Conservation (phyloP, 2,329 filamentous ascomycete genomes). For the Pseudogymnoascus sp. region DNA sequence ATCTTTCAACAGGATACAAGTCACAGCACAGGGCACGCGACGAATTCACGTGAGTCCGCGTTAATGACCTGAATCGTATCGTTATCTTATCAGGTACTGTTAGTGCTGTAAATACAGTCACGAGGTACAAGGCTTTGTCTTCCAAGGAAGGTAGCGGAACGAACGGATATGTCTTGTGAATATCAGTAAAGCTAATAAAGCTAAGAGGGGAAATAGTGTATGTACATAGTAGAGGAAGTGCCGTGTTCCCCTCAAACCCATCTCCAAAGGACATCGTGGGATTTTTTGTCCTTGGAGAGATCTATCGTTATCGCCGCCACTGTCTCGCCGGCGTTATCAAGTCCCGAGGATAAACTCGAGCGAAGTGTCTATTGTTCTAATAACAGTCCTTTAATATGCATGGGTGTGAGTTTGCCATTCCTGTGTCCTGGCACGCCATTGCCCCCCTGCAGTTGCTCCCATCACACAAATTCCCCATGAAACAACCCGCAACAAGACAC, state of each 20-base stretch:
- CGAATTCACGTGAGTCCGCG: conserved; percentile 4
- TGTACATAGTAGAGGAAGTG: not conserved
- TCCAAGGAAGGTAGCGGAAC: not conserved
- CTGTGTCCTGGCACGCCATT: not conserved
- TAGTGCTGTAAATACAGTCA: not conserved
- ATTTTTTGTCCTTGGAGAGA: not conserved
- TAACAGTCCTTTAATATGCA: conserved; percentile 4
- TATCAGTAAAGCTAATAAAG: not conserved
- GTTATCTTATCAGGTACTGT: conserved; percentile 1
- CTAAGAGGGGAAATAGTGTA: not conserved
- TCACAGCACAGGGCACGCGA: not conserved
- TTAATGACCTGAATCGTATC: not conserved
- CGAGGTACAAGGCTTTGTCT: conserved; percentile 1
- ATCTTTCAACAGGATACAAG: not conserved
- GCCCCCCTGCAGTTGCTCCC: not conserved
- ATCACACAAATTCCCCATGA: not conserved
- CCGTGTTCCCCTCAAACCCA: not conserved
- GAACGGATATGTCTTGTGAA: not conserved
- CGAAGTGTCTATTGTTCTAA: not conserved
- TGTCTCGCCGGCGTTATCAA: not conserved
- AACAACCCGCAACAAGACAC: not conserved
- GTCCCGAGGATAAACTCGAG: not conserved
- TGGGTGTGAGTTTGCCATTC: conserved; percentile 7
- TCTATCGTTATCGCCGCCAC: not conserved
- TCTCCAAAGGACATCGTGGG: not conserved